These are phyloP conservation scores for Ganoderma sinense DNA, from an alignment of 1,284 basidiomycete species.

Conservation along the genomic window DNA sequence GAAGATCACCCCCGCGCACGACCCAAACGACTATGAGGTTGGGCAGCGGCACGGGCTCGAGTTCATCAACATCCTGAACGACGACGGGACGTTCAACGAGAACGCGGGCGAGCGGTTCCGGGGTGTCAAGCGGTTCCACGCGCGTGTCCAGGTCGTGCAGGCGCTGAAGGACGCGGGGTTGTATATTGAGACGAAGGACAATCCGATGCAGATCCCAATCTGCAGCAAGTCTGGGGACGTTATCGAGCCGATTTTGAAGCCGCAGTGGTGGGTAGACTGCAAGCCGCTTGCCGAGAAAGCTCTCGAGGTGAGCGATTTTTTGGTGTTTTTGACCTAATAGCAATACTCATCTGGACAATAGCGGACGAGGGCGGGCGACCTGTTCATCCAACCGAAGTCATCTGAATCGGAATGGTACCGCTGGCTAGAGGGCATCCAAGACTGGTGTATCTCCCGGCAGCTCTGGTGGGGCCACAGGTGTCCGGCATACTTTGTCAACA, in stretches of 20 bases:
- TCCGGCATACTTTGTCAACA: conserved; percentile 93
- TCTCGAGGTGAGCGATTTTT: conserved; percentile 64
- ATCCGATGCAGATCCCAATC: conserved; percentile 94
- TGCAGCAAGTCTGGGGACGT: conserved; percentile 98
- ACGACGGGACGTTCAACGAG: conserved; percentile 95
- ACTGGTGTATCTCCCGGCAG: conserved; percentile 99
- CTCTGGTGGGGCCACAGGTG: conserved; percentile 99
- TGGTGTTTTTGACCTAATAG: neutral
- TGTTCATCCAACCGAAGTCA: conserved; percentile 83
- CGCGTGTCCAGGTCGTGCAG: conserved; percentile 86
- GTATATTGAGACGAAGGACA: conserved; percentile 94
- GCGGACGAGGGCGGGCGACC: conserved; percentile 89
- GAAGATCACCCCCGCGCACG: conserved; percentile 99
- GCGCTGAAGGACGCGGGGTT: conserved; percentile 88
- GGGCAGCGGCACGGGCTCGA: conserved; percentile 89
- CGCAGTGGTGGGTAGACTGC: conserved; percentile 99
- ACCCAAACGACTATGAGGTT: conserved; percentile 97
- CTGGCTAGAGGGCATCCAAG: conserved; percentile 96
- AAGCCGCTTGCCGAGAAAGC: conserved; percentile 92
- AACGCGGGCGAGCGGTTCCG: conserved; percentile 87
- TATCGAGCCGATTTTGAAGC: conserved; percentile 96
- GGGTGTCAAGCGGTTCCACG: conserved; percentile 98
- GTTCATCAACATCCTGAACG: conserved; percentile 97
- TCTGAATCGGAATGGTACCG: conserved; percentile 97
- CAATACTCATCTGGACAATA: conserved; percentile 39